Evolutionary conservation across 345 rosid genomes (phyloP), one percentile per base, ranked within the genome.

Genomic region (Hibiscus trionum): DNA sequence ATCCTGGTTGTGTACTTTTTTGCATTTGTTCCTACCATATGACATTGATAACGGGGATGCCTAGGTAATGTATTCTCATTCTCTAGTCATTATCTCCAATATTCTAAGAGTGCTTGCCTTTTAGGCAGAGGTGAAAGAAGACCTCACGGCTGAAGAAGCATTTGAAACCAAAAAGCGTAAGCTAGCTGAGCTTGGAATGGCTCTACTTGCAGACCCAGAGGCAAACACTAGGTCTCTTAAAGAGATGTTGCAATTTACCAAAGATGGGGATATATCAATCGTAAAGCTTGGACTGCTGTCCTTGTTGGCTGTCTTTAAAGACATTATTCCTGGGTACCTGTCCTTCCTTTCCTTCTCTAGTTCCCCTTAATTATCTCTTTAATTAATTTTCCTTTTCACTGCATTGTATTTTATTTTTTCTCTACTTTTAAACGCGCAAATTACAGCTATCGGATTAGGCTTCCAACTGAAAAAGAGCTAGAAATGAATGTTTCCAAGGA

Each of bases 401-500:
- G 31, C 21, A 19, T 31, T 61, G 33, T 47, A 35, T 7, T 56
- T 7, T 42, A 9, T 44, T 63, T 71, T 57, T 42, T 46, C 16
- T 17, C 15, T 12, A 78, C 0, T 26, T 69, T 73, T 55, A n/a
- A 24, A 55, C 71, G 31, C 29, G 67, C 61, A 9, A 61, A 56
- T 21, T 3, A 31, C 88, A 95, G 99, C 63, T 95, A 95, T 71
- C 91, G 98, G 64, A 92, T 95, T 73, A 88, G 99, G 80, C 98
- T 90, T 86, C 96, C 99, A 47, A 92, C 96, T 72, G 99, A 92
- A 37, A 95, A 90, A 82, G 97, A 92, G 89, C 85, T 88, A 14
- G 97, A 95, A 87, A 92, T 92, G 98, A 95, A 92, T 81, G 86
- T 95, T 76, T 95, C 99, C 71, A 90, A 90, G 85, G 99, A 89